A percentile compares a stretch with the other conserved stretches of the same genome.
phyloP scores from a whole-genome alignment of 768 basidiomycete genomes.

The Krasilnikovozyma curviuscula region DNA sequence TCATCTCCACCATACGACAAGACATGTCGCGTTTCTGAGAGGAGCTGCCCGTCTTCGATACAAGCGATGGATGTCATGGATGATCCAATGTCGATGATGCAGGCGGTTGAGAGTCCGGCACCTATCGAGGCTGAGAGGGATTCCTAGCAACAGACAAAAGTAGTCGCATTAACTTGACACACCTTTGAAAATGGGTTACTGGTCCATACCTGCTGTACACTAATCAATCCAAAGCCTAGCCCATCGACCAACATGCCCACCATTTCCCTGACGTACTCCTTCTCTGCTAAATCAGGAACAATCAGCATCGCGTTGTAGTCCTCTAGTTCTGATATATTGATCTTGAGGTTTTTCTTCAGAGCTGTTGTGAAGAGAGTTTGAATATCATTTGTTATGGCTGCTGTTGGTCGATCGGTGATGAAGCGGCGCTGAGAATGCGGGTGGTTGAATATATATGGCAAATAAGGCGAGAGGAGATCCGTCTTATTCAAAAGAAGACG shows the following conservation, averaged over 20 bases:
- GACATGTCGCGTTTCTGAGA: constrained; percentile 63
- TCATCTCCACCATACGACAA: constrained; percentile 84
- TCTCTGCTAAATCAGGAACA: constrained; percentile 79
- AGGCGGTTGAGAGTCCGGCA: constrained; percentile 82
- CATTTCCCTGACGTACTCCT: constrained; percentile 60
- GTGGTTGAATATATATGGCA: background rate
- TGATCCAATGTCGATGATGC: constrained; percentile 88
- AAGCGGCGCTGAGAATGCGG: constrained; percentile 36
- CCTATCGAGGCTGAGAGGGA: constrained; percentile 84
- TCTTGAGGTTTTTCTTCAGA: constrained; percentile 13
- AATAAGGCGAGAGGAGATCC: constrained; percentile 7
- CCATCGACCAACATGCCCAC: constrained; percentile 48
- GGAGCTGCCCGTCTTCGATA: constrained; percentile 79
- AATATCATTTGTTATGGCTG: background rate
- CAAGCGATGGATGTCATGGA: constrained; percentile 66
- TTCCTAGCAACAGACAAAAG: constrained; percentile 37
- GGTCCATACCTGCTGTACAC: constrained; percentile 58
- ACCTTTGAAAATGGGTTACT: background rate
- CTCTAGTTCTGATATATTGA: constrained; percentile 37
- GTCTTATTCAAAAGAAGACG: constrained; percentile 17
- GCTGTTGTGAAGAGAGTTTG: constrained; percentile 13
- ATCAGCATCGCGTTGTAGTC: constrained; percentile 70
- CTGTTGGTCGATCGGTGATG: background rate
- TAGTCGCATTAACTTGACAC: background rate
- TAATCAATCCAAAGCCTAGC: constrained; percentile 85